Conservation (phyloP, 108 stramenopile genomes). For the Fistulifera pelliculosa region DNA sequence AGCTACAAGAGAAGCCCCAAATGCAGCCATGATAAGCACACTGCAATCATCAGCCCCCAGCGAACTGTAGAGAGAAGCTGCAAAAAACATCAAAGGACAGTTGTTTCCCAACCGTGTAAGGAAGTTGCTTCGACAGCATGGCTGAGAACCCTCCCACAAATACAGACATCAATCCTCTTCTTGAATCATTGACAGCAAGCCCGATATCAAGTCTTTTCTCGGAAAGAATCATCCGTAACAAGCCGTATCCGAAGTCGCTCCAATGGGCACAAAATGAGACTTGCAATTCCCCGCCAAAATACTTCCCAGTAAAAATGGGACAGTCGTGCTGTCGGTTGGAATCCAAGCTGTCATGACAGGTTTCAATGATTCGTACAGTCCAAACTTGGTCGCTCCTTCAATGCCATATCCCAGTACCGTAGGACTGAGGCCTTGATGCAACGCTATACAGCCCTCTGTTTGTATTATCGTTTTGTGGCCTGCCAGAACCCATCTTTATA, state of each 20-base stretch:
- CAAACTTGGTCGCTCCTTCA: slow-evolving; percentile 79
- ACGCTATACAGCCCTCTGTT: slow-evolving; percentile 34
- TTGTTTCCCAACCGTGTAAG: slow-evolving; percentile 87
- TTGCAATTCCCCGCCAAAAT: slow-evolving; percentile 55
- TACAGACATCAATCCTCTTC: slow-evolving; percentile 51
- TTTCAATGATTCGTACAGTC: slow-evolving; percentile 82
- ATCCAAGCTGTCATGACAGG: slow-evolving; percentile 19
- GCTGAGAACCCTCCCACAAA: slow-evolving; percentile 48
- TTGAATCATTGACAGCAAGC: slow-evolving; percentile 34
- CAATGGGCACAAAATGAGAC: slow-evolving; percentile 75
- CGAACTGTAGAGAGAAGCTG: slow-evolving; percentile 31
- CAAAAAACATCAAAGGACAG: slow-evolving; percentile 69
- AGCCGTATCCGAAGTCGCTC: slow-evolving; percentile 80
- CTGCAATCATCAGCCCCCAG: slow-evolving; percentile 19
- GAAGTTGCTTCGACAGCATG: slow-evolving; percentile 82
- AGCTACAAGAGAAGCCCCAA: slow-evolving; percentile 56
- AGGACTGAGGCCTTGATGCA: slow-evolving; percentile 65
- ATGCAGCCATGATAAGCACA: slow-evolving; percentile 44
- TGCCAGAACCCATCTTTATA: slow-evolving; percentile 24
- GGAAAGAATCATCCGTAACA: slow-evolving; percentile 68
- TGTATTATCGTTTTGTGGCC: slow-evolving; percentile 40
- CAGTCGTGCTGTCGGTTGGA: slow-evolving; percentile 12
- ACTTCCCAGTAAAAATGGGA: slow-evolving; percentile 26
- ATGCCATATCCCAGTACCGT: slow-evolving; percentile 68
- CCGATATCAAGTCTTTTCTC: slow-evolving; percentile 33